Conservation (phyloP, 768 basidiomycete genomes). For the Mycena venus region DNA sequence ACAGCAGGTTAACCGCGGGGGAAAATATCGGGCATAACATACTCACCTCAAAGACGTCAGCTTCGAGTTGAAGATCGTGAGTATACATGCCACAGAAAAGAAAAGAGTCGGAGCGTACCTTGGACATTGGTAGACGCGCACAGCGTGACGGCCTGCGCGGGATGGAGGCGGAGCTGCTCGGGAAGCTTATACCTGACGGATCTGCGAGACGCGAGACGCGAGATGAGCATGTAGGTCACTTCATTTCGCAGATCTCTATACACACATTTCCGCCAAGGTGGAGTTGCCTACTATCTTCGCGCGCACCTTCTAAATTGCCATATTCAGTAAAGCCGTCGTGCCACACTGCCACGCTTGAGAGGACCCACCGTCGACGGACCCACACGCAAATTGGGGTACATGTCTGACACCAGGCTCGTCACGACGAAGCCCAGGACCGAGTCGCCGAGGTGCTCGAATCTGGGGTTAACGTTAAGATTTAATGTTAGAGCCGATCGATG, state of each 20-base stretch:
- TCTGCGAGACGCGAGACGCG: too few species aligned
- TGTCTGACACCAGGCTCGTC: constrained; percentile 72
- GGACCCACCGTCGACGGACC: constrained; percentile 80
- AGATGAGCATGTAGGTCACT: too few species aligned
- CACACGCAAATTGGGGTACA: constrained; percentile 79
- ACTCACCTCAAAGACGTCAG: constrained; percentile 84
- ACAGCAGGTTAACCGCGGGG: background rate
- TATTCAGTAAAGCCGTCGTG: constrained; percentile 20
- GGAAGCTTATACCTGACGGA: constrained; percentile 77
- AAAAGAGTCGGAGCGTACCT: constrained; percentile 58
- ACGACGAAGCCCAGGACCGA: constrained; percentile 77
- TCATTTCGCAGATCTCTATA: too few species aligned
- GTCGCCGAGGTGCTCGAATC: constrained; percentile 85
- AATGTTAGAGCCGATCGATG: constrained; percentile 11
- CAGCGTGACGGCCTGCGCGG: constrained; percentile 79
- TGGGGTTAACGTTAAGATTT: constrained; percentile 42
- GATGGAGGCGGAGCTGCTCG: constrained; percentile 72
- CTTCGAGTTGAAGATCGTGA: constrained; percentile 54
- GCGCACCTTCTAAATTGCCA: constrained; percentile 76
- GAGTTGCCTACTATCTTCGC: constrained; percentile 81
- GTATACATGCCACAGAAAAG: constrained; percentile 6
- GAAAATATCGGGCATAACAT: background rate
- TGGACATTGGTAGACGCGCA: constrained; percentile 79
- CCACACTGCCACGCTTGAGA: constrained; percentile 11
- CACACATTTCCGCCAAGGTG: constrained; percentile 79